Conservation (phyloP, 768 basidiomycete genomes). For the Auriscalpium vulgare region DNA sequence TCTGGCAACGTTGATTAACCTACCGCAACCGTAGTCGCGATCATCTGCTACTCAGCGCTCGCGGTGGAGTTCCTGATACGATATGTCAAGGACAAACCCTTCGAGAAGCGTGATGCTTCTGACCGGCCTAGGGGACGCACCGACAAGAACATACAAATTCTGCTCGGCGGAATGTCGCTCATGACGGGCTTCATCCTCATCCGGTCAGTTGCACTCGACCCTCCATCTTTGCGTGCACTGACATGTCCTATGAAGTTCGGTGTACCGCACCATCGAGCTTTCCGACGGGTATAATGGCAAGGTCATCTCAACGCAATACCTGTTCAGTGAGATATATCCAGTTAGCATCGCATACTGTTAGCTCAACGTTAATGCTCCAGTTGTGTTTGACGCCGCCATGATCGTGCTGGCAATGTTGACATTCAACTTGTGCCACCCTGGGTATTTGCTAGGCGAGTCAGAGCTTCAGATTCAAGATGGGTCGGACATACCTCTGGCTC, state of each 20-base stretch:
- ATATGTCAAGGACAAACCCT: background rate
- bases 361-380: background rate
- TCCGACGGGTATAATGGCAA: conserved; percentile 4
- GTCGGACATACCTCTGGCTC: too few relatives aligned
- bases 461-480: too few relatives aligned
- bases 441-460: background rate
- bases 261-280: conserved; percentile 9
- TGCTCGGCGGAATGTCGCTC: conserved; percentile 5
- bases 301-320: conserved; percentile 5
- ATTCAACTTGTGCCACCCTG: conserved; percentile 8
- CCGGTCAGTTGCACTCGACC: background rate
- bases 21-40: conserved; percentile 3
- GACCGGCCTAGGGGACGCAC: background rate
- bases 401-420: conserved; percentile 7
- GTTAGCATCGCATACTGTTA: background rate
- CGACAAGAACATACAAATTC: background rate
- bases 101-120: background rate
- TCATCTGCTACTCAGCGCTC: conserved; percentile 3
- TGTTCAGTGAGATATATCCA: conserved; percentile 2
- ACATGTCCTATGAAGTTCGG: background rate
- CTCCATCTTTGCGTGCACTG: background rate
- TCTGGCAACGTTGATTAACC: background rate
- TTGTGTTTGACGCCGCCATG: conserved; percentile 10
- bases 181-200: conserved; percentile 9
- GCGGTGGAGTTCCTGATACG: conserved; percentile 8